Percentiles rank a stretch among this genome's conserved stretches.
Evolutionary conservation across 2,329 filamentous ascomycete species (phyloP).

Genomic region (Alternaria conjuncta): DNA sequence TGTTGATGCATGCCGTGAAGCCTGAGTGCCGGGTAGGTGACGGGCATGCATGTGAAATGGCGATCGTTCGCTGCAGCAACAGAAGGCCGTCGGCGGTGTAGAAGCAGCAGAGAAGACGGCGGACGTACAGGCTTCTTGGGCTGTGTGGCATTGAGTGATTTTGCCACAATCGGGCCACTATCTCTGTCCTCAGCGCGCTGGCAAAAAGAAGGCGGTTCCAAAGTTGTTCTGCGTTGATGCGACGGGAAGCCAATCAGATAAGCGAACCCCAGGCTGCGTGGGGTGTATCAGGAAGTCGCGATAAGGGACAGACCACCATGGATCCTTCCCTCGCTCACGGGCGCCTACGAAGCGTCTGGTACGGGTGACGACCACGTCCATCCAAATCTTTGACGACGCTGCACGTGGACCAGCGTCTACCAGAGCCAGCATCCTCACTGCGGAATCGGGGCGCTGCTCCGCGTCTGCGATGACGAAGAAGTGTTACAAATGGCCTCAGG

Average conservation of each 20-base stretch:
- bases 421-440: slow-evolving; percentile 3
- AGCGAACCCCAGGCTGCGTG: slow-evolving; percentile 19
- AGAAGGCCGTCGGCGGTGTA: slow-evolving; percentile 30
- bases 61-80: slow-evolving; percentile 6
- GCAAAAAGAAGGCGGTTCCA: slow-evolving; percentile 1
- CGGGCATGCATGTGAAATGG: slow-evolving; percentile 3
- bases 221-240: slow-evolving; percentile 16
- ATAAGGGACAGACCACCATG: slow-evolving; percentile 24
- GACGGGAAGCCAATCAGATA: slow-evolving; percentile 23
- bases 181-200: background rate
- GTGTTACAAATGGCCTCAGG: slow-evolving; percentile 22
- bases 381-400: background rate
- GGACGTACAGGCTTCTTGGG: slow-evolving; percentile 10
- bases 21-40: slow-evolving; percentile 3
- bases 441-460: background rate
- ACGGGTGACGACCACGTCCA: background rate
- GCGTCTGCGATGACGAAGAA: slow-evolving; percentile 22
- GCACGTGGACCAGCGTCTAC: background rate
- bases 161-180: slow-evolving; percentile 12
- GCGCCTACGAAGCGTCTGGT: background rate
- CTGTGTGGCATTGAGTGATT: slow-evolving; percentile 12
- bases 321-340: background rate
- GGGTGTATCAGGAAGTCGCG: slow-evolving; percentile 28
- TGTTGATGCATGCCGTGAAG: slow-evolving; percentile 6
- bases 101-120: background rate